A percentile compares a stretch with the other conserved stretches of the same genome.
Evolutionary conservation across 1,284 basidiomycete genomes (phyloP).

Genomic region (Megacollybia platyphylla): DNA sequence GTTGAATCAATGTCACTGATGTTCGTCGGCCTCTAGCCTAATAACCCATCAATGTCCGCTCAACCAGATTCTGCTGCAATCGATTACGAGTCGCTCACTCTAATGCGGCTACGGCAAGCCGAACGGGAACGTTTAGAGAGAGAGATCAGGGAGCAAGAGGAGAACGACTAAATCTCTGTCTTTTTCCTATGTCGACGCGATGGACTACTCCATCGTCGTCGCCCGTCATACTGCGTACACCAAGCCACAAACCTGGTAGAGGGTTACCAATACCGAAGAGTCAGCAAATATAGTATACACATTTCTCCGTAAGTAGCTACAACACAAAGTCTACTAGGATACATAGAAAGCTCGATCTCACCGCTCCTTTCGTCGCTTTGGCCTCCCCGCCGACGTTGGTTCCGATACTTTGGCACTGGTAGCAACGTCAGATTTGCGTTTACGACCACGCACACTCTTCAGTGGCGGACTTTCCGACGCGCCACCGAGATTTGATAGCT

Average conservation of each 20-base stretch:
- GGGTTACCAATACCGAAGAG: too few relatives aligned
- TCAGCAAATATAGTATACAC: too few relatives aligned
- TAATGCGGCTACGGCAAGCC: conserved; percentile 72
- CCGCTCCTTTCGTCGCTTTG: not conserved
- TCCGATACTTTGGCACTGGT: not conserved
- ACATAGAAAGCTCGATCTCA: not conserved
- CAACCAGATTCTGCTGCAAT: conserved; percentile 25
- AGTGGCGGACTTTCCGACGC: too few relatives aligned
- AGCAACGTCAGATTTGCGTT: conserved; percentile 34
- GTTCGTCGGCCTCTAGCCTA: conserved; percentile 5
- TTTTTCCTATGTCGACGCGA: too few relatives aligned
- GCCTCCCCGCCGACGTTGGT: not conserved
- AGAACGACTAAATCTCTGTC: conserved; percentile 8
- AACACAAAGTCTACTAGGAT: not conserved
- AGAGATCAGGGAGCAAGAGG: conserved; percentile 64
- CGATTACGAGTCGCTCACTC: conserved; percentile 72
- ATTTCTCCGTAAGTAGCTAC: too few relatives aligned
- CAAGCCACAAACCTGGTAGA: too few relatives aligned
- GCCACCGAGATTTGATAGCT: not conserved
- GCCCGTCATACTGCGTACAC: too few relatives aligned
- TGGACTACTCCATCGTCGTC: too few relatives aligned
- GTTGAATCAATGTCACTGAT: not conserved
- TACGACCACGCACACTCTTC: conserved; percentile 14
- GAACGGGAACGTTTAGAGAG: conserved; percentile 65
- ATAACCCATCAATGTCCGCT: conserved; percentile 17